A percentile compares a stretch with the other conserved stretches of the same genome.
phyloP scores from a whole-genome alignment of 2,329 filamentous ascomycete species.

The Curvularia spicifera region DNA sequence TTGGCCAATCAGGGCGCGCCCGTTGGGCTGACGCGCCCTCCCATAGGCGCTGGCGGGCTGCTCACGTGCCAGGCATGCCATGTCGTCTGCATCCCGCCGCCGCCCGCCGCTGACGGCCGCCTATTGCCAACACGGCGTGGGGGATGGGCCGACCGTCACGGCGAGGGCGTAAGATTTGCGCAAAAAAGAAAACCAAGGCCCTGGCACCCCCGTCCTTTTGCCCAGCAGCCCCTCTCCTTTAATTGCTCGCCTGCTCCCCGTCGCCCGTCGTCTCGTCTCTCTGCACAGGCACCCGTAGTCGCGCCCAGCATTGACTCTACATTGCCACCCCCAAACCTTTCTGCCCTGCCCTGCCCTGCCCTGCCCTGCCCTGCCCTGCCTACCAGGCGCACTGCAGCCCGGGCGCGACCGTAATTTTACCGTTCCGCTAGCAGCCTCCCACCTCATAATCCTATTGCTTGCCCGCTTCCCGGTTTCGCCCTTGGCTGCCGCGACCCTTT shows the following conservation, averaged over 20 bases:
- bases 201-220: not conserved
- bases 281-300: not conserved
- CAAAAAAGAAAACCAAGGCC: constrained; percentile 5
- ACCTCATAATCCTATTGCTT: constrained; percentile 28
- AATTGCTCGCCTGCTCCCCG: constrained; percentile 1
- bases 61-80: constrained; percentile 12
- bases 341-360: too few relatives aligned
- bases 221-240: not conserved
- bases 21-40: too few relatives aligned
- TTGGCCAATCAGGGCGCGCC: too few relatives aligned
- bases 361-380: not conserved
- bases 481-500: constrained; percentile 33
- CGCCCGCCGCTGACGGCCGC: constrained; percentile 14
- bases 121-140: constrained; percentile 18
- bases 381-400: constrained; percentile 10
- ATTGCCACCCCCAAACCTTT: constrained; percentile 10
- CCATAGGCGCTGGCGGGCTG: not conserved
- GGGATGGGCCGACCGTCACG: constrained; percentile 1
- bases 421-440: constrained; percentile 20
- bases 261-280: not conserved
- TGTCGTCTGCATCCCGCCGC: not conserved
- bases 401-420: constrained; percentile 18
- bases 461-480: constrained; percentile 28
- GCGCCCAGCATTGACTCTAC: constrained; percentile 3
- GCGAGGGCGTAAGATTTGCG: constrained; percentile 2